Percentiles rank a stretch among this genome's conserved stretches.
Conservation (phyloP, 441 rosid genomes). For the Euphorbia celastroides region DNA sequence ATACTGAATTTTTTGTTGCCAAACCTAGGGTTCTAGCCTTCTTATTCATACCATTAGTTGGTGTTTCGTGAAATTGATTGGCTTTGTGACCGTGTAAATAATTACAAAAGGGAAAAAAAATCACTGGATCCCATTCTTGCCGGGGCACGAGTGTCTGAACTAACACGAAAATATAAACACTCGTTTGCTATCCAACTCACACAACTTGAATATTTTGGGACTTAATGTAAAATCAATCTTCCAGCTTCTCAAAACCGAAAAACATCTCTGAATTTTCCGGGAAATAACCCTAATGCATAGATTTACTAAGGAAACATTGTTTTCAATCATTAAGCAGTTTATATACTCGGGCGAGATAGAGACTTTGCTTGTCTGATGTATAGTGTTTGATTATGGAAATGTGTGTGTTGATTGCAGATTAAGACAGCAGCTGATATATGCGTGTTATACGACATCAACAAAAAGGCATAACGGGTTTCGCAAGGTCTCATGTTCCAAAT, state of each 20-base stretch:
- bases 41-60: background rate
- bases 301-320: background rate
- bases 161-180: background rate
- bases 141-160: background rate
- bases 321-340: background rate
- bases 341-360: background rate
- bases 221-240: background rate
- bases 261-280: background rate
- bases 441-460: slow-evolving; percentile 71
- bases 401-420: slow-evolving; percentile 46
- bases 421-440: slow-evolving; percentile 90
- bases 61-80: background rate
- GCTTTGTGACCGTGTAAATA: background rate
- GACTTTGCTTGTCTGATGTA: background rate
- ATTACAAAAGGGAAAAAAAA: too few relatives aligned
- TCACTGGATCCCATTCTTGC: background rate
- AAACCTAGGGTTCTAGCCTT: background rate
- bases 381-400: slow-evolving; percentile 5
- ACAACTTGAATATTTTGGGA: background rate
- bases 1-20: background rate
- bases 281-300: background rate
- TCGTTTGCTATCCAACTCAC: too few relatives aligned
- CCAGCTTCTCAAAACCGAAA: background rate
- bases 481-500: background rate
- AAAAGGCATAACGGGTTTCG: slow-evolving; percentile 37